A percentile compares a stretch with the other conserved stretches of the same genome.
These are phyloP conservation scores for Camelina sativa DNA, from an alignment of 345 rosid genomes.

Conservation along the genomic window DNA sequence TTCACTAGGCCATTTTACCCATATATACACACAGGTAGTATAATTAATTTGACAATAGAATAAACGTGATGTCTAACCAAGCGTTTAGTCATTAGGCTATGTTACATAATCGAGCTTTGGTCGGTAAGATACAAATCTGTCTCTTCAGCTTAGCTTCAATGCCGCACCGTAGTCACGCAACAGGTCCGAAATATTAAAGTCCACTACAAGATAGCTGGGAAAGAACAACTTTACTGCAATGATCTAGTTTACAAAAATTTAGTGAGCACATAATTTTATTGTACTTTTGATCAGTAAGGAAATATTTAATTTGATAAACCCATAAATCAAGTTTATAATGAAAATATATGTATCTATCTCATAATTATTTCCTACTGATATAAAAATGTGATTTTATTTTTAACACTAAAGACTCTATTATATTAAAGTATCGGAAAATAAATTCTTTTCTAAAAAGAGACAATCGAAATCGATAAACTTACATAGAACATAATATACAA, in stretches of 20 bases:
- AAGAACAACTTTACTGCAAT: background rate
- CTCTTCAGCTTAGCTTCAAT: too few relatives aligned
- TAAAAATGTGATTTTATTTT: too few relatives aligned
- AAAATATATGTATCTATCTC: background rate
- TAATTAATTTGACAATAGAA: background rate
- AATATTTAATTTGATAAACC: background rate
- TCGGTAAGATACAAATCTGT: too few relatives aligned
- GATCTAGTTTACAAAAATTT: background rate
- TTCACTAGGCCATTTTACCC: background rate
- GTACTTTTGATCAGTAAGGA: background rate
- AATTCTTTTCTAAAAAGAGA: too few relatives aligned
- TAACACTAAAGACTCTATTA: background rate
- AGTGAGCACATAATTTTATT: background rate
- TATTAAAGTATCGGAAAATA: too few relatives aligned
- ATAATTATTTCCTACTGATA: background rate
- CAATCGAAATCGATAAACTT: too few relatives aligned
- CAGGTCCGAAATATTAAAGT: too few relatives aligned
- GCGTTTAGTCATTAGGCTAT: background rate
- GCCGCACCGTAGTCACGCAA: too few relatives aligned
- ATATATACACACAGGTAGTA: background rate
- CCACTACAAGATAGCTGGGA: background rate
- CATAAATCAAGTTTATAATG: background rate
- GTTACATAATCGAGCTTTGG: too few relatives aligned
- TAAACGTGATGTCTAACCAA: too few relatives aligned
- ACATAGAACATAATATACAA: too few relatives aligned